phyloP scores from a whole-genome alignment of 371 early-diverging fungal species.

The Mortierella sp. region DNA sequence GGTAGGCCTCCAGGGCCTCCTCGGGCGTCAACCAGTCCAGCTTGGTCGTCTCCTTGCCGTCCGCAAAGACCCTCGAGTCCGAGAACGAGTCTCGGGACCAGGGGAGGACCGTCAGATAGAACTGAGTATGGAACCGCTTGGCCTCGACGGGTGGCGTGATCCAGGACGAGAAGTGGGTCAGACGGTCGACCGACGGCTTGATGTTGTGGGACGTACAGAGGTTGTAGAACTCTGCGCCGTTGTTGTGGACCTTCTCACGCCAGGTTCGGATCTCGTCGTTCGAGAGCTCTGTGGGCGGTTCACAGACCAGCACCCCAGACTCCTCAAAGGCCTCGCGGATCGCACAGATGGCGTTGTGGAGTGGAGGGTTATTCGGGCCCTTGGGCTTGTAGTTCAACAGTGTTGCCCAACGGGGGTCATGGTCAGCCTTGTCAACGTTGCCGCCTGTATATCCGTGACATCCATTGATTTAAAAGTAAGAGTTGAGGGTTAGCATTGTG shows the following conservation, averaged over 20 bases:
- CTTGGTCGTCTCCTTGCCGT: constrained; percentile 73
- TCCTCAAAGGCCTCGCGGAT: constrained; percentile 90
- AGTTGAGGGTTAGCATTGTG: not conserved
- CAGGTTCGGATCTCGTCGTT: constrained; percentile 58
- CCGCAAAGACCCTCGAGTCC: constrained; percentile 59
- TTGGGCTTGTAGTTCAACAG: constrained; percentile 30
- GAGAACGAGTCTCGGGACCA: constrained; percentile 56
- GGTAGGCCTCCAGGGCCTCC: constrained; percentile 66
- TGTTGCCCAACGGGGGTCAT: constrained; percentile 59
- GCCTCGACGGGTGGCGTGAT: constrained; percentile 78
- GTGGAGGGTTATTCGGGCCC: constrained; percentile 24
- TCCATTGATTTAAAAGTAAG: not conserved
- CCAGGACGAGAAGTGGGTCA: constrained; percentile 81
- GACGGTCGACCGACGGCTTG: constrained; percentile 61
- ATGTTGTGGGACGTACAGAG: constrained; percentile 64
- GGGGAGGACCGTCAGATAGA: constrained; percentile 74
- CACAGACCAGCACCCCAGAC: constrained; percentile 74
- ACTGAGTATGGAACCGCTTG: constrained; percentile 82
- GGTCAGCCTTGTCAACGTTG: constrained; percentile 70
- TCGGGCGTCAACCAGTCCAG: constrained; percentile 81
- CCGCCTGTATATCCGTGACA: constrained; percentile 62
- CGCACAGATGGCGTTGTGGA: constrained; percentile 73
- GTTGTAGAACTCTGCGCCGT: constrained; percentile 66
- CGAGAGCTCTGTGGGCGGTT: constrained; percentile 60
- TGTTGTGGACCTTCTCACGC: constrained; percentile 65